Evolutionary conservation across 495 filamentous ascomycete genomes (phyloP).

Genomic region (Astrothelium macrocarpum): DNA sequence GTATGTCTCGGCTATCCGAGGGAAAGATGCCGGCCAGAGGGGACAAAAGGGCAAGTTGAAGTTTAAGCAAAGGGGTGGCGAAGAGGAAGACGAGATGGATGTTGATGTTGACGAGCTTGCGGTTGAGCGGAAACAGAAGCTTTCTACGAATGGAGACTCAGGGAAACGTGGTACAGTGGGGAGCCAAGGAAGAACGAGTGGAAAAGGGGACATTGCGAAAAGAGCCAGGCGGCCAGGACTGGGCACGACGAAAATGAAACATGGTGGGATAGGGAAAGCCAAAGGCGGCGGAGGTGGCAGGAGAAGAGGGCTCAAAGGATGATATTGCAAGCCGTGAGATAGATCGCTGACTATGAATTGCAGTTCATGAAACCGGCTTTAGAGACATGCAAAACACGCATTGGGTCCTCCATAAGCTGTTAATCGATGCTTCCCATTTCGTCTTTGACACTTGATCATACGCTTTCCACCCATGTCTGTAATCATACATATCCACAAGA

Average conservation of each 20-base stretch:
- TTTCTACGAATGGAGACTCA: neutral
- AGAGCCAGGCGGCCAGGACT: neutral
- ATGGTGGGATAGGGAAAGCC: neutral
- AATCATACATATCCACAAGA: too few species aligned
- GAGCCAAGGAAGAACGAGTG: neutral
- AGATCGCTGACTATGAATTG: too few species aligned
- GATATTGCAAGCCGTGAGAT: too few species aligned
- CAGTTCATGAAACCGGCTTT: too few species aligned
- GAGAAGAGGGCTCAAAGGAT: neutral
- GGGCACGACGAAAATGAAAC: neutral
- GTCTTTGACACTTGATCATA: too few species aligned
- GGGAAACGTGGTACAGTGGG: neutral
- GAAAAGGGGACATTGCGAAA: neutral
- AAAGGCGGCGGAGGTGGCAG: neutral
- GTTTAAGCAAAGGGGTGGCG: conserved; percentile 59
- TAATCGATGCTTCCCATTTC: too few species aligned
- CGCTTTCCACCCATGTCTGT: too few species aligned
- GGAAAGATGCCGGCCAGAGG: conserved; percentile 69
- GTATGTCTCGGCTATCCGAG: conserved; percentile 82
- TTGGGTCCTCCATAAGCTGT: too few species aligned
- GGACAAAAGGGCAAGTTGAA: conserved; percentile 81
- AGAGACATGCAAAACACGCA: too few species aligned
- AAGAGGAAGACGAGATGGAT: conserved; percentile 61
- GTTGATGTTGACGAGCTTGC: conserved; percentile 52
- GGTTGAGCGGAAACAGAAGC: conserved; percentile 9